These are phyloP conservation scores for Aspergillus hancockii DNA, from an alignment of 495 filamentous ascomycete genomes.

Conservation along the genomic window DNA sequence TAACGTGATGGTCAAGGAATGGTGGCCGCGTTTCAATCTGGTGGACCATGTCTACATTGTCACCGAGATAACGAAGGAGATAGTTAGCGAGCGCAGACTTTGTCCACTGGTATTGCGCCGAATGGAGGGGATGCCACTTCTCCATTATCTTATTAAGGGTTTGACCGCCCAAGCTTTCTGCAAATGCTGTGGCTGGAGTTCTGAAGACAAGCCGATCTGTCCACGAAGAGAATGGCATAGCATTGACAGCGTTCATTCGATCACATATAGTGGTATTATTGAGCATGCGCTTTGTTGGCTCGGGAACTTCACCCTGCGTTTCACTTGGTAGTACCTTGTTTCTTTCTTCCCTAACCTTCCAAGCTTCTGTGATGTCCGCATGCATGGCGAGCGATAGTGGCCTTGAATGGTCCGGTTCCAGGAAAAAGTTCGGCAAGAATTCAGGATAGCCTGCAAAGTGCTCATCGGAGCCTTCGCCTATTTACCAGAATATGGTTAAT, in stretches of 20 bases:
- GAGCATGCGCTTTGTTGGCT: constrained; percentile 18
- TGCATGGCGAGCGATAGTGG: constrained; percentile 19
- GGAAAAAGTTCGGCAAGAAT: constrained; percentile 42
- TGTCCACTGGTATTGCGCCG: constrained; percentile 44
- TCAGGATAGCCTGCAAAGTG: constrained; percentile 52
- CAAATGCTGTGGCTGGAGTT: constrained; percentile 16
- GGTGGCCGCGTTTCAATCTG: constrained; percentile 48
- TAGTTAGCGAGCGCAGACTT: constrained; percentile 42
- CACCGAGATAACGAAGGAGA: constrained; percentile 46
- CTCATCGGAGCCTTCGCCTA: constrained; percentile 56
- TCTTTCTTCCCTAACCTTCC: constrained; percentile 7
- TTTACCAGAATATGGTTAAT: background rate
- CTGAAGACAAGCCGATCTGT: background rate
- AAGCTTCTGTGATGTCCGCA: constrained; percentile 11
- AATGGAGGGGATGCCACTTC: constrained; percentile 53
- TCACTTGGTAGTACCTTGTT: background rate
- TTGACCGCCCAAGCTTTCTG: constrained; percentile 25
- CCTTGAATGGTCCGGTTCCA: constrained; percentile 45
- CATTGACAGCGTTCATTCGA: background rate
- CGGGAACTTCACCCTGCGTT: background rate
- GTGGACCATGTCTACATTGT: constrained; percentile 55
- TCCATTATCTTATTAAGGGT: constrained; percentile 30
- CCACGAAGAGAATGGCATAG: constrained; percentile 10
- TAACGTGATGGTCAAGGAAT: constrained; percentile 53
- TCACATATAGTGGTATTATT: constrained; percentile 10